Conservation (phyloP, 805 yeast species). For the Nadsonia fulvescens region DNA sequence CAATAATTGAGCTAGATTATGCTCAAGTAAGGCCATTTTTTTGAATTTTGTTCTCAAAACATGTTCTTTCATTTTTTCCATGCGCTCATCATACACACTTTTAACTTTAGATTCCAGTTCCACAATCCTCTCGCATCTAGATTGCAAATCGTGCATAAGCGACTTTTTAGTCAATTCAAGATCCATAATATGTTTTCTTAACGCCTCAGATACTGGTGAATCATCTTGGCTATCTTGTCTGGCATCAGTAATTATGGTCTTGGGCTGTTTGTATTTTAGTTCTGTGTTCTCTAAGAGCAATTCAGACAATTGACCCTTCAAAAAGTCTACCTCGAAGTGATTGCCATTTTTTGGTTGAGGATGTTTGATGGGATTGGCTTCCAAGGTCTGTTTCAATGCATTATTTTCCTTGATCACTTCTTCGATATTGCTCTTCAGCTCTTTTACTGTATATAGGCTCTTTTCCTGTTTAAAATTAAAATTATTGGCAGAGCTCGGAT, state of each 20-base stretch:
- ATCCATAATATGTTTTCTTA: constrained; percentile 6
- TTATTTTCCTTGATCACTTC: constrained; percentile 3
- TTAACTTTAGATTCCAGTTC: constrained; percentile 28
- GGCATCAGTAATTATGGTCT: constrained; percentile 1
- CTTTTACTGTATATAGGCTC: constrained; percentile 11
- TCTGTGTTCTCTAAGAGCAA: constrained; percentile 3
- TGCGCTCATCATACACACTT: constrained; percentile 20
- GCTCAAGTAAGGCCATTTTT: constrained; percentile 35
- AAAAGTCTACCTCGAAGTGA: too few species aligned
- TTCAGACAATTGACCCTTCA: too few species aligned
- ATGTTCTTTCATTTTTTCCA: constrained; percentile 12
- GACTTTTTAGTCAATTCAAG: constrained; percentile 13
- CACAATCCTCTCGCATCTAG: constrained; percentile 20
- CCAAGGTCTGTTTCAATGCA: constrained; percentile 1
- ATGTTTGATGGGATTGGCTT: not conserved
- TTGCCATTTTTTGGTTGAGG: too few species aligned
- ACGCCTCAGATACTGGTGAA: constrained; percentile 1
- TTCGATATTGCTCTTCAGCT: constrained; percentile 9
- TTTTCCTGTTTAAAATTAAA: constrained; percentile 10
- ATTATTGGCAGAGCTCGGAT: too few species aligned
- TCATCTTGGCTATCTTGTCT: too few species aligned
- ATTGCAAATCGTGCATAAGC: constrained; percentile 16
- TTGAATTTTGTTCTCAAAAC: constrained; percentile 21
- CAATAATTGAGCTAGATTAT: constrained; percentile 37
- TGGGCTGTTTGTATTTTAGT: constrained; percentile 2